A percentile compares a stretch with the other conserved stretches of the same genome.
These are phyloP conservation scores for Penicillium sclerotigenum DNA, from an alignment of 2,329 filamentous ascomycete species.

Conservation along the genomic window DNA sequence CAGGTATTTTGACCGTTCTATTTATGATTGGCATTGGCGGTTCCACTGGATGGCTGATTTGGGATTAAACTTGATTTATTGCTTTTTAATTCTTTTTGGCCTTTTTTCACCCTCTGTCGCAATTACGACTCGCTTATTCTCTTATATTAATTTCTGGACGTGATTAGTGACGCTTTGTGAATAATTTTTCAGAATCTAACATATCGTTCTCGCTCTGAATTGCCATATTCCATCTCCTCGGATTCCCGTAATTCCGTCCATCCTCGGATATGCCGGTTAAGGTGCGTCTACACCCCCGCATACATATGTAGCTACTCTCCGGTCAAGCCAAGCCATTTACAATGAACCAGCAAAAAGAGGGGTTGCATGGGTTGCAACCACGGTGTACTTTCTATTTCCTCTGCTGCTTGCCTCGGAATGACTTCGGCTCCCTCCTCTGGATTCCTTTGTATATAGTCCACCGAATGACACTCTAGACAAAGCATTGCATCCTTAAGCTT, in stretches of 20 bases:
- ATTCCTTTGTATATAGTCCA: neutral
- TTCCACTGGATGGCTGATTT: slow-evolving; percentile 38
- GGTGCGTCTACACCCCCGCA: neutral
- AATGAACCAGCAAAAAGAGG: slow-evolving; percentile 4
- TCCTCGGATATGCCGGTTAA: neutral
- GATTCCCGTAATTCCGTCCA: neutral
- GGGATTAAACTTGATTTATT: slow-evolving; percentile 23
- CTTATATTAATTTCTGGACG: neutral
- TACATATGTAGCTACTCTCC: neutral
- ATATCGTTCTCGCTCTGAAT: neutral
- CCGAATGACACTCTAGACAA: too few species aligned
- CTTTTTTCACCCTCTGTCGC: neutral
- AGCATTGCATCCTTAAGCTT: too few species aligned
- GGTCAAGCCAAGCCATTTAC: neutral
- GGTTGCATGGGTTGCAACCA: neutral
- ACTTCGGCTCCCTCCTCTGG: neutral
- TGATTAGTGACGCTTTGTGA: slow-evolving; percentile 8
- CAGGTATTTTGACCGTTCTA: slow-evolving; percentile 42
- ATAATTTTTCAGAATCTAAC: slow-evolving; percentile 10
- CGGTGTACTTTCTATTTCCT: slow-evolving; percentile 3
- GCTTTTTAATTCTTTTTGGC: neutral
- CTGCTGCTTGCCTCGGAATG: neutral
- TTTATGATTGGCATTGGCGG: slow-evolving; percentile 35
- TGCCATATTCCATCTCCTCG: neutral
- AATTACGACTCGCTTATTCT: neutral